phyloP scores from a whole-genome alignment of 2,329 filamentous ascomycete species.

The Exophiala sp. region DNA sequence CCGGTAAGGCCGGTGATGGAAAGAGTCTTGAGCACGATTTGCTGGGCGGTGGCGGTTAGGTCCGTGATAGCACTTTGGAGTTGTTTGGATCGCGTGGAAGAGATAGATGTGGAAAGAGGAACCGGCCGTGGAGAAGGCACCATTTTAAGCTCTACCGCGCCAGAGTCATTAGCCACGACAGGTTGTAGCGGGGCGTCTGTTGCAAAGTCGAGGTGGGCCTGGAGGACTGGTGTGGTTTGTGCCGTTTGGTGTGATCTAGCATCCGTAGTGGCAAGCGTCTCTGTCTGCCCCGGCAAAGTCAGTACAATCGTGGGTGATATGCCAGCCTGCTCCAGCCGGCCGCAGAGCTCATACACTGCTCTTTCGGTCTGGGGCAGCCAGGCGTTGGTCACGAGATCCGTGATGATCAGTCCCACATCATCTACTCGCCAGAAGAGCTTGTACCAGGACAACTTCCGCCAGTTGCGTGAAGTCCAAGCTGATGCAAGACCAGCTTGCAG shows the following conservation, averaged over 20 bases:
- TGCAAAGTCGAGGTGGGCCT: constrained; percentile 17
- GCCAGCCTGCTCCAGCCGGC: constrained; percentile 63
- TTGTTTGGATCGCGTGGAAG: constrained; percentile 61
- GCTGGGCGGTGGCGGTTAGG: constrained; percentile 66
- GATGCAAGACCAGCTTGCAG: constrained; percentile 71
- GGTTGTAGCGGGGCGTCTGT: constrained; percentile 14
- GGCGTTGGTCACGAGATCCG: constrained; percentile 66
- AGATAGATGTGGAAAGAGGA: constrained; percentile 70
- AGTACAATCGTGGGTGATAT: constrained; percentile 19
- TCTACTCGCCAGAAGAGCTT: constrained; percentile 93
- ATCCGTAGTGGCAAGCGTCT: background rate
- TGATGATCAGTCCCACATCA: constrained; percentile 76
- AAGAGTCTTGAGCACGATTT: constrained; percentile 67
- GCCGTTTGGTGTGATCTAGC: background rate
- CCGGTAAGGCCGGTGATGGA: constrained; percentile 56
- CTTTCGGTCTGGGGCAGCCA: constrained; percentile 77
- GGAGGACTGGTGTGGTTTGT: constrained; percentile 14
- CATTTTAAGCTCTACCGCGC: constrained; percentile 19
- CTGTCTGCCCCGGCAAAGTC: background rate
- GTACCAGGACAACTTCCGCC: constrained; percentile 84
- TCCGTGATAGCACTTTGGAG: constrained; percentile 62
- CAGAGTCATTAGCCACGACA: constrained; percentile 27
- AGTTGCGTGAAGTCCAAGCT: constrained; percentile 68
- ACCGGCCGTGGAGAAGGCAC: constrained; percentile 26
- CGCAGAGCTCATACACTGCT: constrained; percentile 74